These are phyloP conservation scores for Claviceps pazoutovae DNA, from an alignment of 2,329 filamentous ascomycete species.

Conservation along the genomic window DNA sequence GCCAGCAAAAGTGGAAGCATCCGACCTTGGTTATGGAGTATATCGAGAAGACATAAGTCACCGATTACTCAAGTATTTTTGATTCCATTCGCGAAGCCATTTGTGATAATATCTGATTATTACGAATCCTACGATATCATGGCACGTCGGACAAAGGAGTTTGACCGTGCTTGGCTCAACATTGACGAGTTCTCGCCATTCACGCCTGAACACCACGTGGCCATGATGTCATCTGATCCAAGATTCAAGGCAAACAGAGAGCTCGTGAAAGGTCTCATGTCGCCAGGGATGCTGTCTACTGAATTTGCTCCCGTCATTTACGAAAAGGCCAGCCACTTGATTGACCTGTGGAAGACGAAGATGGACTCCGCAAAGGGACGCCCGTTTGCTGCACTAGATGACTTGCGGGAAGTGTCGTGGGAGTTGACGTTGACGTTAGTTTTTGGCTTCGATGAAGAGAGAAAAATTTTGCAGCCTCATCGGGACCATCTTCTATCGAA, in stretches of 20 bases:
- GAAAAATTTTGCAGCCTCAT: background rate
- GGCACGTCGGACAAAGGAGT: background rate
- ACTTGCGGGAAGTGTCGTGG: slow-evolving; percentile 16
- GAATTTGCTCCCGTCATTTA: slow-evolving; percentile 17
- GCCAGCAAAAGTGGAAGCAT: background rate
- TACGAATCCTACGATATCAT: slow-evolving; percentile 1
- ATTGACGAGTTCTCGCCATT: background rate
- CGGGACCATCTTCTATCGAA: background rate
- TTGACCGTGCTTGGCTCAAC: background rate
- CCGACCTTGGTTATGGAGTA: background rate
- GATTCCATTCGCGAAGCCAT: background rate
- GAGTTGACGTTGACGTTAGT: slow-evolving; percentile 16
- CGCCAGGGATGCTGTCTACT: slow-evolving; percentile 14
- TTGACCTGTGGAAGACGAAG: slow-evolving; percentile 21
- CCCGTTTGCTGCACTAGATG: slow-evolving; percentile 16
- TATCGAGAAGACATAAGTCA: background rate
- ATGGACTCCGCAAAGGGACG: slow-evolving; percentile 10
- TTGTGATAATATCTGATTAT: background rate
- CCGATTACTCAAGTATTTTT: background rate
- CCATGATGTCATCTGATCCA: slow-evolving; percentile 12
- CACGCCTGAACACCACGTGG: slow-evolving; percentile 14
- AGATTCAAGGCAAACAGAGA: slow-evolving; percentile 16
- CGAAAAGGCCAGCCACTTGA: slow-evolving; percentile 13
- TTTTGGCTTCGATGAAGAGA: background rate
- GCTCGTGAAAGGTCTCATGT: slow-evolving; percentile 18